Evolutionary conservation across 2,329 filamentous ascomycete genomes (phyloP).

Genomic region (Pseudogymnoascus sp.): DNA sequence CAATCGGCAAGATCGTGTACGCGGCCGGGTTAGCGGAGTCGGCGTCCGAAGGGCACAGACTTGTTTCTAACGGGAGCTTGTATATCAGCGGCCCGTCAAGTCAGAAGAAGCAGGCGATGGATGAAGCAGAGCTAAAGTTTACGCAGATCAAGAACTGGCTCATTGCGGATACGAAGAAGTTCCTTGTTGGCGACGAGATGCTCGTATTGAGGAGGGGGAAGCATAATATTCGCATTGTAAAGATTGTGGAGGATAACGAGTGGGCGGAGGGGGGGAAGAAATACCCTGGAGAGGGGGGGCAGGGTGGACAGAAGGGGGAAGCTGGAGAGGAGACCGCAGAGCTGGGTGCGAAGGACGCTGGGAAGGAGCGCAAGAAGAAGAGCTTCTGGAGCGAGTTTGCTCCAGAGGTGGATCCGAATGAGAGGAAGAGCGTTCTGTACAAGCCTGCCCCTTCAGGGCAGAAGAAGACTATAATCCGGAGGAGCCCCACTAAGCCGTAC

Average conservation of each 20-base stretch:
- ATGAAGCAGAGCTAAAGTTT: conserved; percentile 49
- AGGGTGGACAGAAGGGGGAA: neutral
- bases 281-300: conserved; percentile 39
- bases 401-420: conserved; percentile 1
- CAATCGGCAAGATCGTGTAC: conserved; percentile 51
- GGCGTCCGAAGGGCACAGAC: conserved; percentile 49
- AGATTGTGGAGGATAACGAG: conserved; percentile 50
- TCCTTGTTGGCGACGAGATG: conserved; percentile 48
- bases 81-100: conserved; percentile 53
- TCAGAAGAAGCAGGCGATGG: conserved; percentile 36
- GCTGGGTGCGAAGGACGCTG: neutral
- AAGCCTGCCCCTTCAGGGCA: neutral
- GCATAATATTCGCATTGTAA: conserved; percentile 54
- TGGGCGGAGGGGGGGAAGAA: conserved; percentile 42
- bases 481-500: neutral
- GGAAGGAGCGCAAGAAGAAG: conserved; percentile 7
- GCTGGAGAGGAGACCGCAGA: neutral
- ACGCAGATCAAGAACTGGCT: conserved; percentile 54
- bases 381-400: conserved; percentile 10
- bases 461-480: neutral
- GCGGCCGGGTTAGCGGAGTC: conserved; percentile 53
- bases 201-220: conserved; percentile 57
- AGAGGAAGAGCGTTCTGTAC: conserved; percentile 3
- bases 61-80: conserved; percentile 48
- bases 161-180: conserved; percentile 50